Base-by-base conservation (phyloP, 2,329 filamentous ascomycete species). In the Aureobasidium sp. region DNA sequence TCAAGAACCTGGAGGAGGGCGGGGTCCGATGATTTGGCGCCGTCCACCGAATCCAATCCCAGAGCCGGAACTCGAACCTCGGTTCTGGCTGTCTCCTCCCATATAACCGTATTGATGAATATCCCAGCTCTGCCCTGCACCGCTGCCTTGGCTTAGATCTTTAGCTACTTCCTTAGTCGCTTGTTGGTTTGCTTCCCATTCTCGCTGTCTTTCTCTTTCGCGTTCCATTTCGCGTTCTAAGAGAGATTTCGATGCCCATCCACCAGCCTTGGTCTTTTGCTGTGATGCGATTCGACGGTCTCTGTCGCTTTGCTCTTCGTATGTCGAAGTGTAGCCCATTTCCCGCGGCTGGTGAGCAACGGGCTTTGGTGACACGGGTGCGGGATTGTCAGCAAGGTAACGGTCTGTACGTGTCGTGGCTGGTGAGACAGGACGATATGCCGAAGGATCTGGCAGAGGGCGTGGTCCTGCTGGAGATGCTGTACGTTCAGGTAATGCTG, bases 191-290 rank as follows among this genome's bases (percentile, higher is more conserved):
- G 89, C 84, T 72, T 94, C 89, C 90, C 90, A 92, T 72, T 92
- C 89, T 62, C 81, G 82, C 75, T 92, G 89, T 15, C 88, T 80
- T 76, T 90, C 84, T 9, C 89, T 81, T 74, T 92, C 89, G 71
- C 87, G 79, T 72, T 92, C 88, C 87, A 92, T 91, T 74, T 92
- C 89, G 32, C 87, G 84, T 75, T 92, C 89, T 1, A 92, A 81
- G 10, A 92, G 79, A 0, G 86, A 88, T 76, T 87, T 89, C 66
- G 81, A 81, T 1, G 85, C 85, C 82, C 82, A 85, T 0, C 83
- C 84, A 32, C 78, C 82, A 1, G 84, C 82, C 71, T 85, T 85
- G 24, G 85, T 87, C 71, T 83, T 81, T 53, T 76, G 74, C 69
- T 88, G 85, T 12, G 82, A 79, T 59, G 83, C 80, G 1, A 76